Conservation (phyloP, 2,329 filamentous ascomycete genomes). For the Fonsecaea monophora region DNA sequence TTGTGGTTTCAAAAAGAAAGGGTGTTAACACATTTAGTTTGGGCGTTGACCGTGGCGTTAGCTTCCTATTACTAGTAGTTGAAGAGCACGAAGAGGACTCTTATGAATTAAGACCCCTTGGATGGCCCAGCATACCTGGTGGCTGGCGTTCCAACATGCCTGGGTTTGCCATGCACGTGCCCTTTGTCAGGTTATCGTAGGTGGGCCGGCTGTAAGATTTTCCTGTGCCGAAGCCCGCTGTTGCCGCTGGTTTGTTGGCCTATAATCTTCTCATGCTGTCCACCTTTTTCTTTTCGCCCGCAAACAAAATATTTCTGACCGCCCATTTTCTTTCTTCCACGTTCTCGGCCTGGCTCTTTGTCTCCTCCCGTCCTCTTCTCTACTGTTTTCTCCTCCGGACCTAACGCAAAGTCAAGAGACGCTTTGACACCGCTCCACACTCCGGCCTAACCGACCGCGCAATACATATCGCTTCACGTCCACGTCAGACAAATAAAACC, state of each 20-base stretch:
- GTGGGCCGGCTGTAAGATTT: background rate
- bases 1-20: background rate
- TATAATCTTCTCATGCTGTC: constrained; percentile 18
- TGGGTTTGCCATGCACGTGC: no score
- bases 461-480: background rate
- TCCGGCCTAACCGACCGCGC: background rate
- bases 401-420: background rate
- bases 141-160: no score
- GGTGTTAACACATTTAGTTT: no score
- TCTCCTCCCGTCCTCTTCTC: background rate
- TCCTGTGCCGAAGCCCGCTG: background rate
- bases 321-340: constrained; percentile 15
- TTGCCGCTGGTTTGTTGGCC: background rate
- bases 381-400: background rate
- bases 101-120: background rate
- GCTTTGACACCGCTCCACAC: background rate
- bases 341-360: constrained; percentile 8
- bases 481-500: background rate
- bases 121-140: no score
- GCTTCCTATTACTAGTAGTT: background rate
- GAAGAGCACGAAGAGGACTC: background rate
- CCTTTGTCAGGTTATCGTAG: background rate
- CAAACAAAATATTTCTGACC: constrained; percentile 16
- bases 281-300: constrained; percentile 9
- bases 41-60: background rate